phyloP scores from a whole-genome alignment of 1,284 basidiomycete species.

The Cutaneotrichosporon cavernicola region DNA sequence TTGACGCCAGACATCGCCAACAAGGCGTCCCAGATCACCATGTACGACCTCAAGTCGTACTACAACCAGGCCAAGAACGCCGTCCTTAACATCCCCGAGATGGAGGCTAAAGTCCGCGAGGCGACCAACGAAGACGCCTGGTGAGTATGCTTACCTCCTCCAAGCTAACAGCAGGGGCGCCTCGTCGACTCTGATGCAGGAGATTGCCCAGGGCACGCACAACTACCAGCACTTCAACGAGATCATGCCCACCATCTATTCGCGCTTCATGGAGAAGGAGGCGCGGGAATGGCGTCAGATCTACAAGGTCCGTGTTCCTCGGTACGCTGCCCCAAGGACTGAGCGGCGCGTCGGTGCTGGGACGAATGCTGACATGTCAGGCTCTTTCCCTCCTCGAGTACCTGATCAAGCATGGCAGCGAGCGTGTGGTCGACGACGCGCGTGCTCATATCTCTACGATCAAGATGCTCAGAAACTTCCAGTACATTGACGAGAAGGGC shows the following conservation, averaged over 20 bases:
- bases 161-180: slow-evolving; percentile 71
- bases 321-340: background rate
- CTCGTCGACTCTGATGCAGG: slow-evolving; percentile 96
- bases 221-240: slow-evolving; percentile 90
- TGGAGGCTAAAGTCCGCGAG: slow-evolving; percentile 94
- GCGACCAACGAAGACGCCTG: slow-evolving; percentile 98
- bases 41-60: slow-evolving; percentile 92
- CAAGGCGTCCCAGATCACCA: slow-evolving; percentile 52
- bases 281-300: slow-evolving; percentile 98
- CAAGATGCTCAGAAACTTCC: slow-evolving; percentile 97
- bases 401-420: slow-evolving; percentile 95
- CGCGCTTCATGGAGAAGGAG: slow-evolving; percentile 96
- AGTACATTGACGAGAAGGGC: slow-evolving; percentile 97
- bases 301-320: slow-evolving; percentile 70
- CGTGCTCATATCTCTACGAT: slow-evolving; percentile 90
- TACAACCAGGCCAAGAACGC: slow-evolving; percentile 74
- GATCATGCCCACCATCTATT: slow-evolving; percentile 97
- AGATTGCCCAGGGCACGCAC: slow-evolving; percentile 67
- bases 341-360: background rate
- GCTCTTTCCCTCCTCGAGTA: slow-evolving; percentile 93
- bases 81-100: slow-evolving; percentile 82
- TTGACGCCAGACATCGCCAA: slow-evolving; percentile 46
- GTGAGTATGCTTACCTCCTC: slow-evolving; percentile 56
- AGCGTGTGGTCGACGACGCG: slow-evolving; percentile 96
- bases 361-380: slow-evolving; percentile 51